These are phyloP conservation scores for Chalara sp. DNA, from an alignment of 2,329 filamentous ascomycete species.

Conservation along the genomic window DNA sequence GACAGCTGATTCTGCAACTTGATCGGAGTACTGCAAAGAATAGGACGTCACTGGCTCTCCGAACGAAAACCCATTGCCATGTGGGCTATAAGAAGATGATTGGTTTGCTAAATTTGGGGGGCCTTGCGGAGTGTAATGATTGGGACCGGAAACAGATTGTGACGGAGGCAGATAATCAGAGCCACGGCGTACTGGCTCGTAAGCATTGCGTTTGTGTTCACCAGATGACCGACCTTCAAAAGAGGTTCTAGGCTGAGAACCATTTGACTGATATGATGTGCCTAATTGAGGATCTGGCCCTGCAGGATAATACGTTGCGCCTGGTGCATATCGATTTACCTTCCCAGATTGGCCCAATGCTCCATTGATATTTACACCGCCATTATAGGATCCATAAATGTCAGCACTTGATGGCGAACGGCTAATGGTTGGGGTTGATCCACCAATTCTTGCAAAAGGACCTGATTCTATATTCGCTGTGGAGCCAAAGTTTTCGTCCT, in stretches of 20 bases:
- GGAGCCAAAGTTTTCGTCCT: constrained; percentile 51
- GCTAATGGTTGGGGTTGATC: constrained; percentile 69
- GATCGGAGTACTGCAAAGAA: constrained; percentile 10
- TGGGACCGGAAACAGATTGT: constrained; percentile 18
- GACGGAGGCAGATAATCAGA: constrained; percentile 30
- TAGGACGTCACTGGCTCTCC: constrained; percentile 11
- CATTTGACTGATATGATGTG: constrained; percentile 13
- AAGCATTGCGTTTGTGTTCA: constrained; percentile 32
- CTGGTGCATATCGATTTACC: constrained; percentile 26
- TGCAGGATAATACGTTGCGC: constrained; percentile 15
- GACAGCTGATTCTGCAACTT: constrained; percentile 10
- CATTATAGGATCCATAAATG: constrained; percentile 40
- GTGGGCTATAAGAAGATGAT: constrained; percentile 13
- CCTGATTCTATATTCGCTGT: constrained; percentile 56
- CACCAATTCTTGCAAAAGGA: constrained; percentile 75
- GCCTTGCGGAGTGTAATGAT: constrained; percentile 19
- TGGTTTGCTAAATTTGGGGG: constrained; percentile 13
- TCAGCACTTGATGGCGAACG: constrained; percentile 72
- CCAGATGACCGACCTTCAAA: constrained; percentile 39
- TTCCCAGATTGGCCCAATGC: constrained; percentile 15
- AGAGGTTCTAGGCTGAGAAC: constrained; percentile 31
- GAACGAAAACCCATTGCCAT: constrained; percentile 12
- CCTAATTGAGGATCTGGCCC: constrained; percentile 16
- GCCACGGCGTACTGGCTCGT: constrained; percentile 35
- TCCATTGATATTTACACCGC: constrained; percentile 26